These are phyloP conservation scores for Wallacemonas sp. DNA, from an alignment of 208 protist genomes.

Conservation along the genomic window DNA sequence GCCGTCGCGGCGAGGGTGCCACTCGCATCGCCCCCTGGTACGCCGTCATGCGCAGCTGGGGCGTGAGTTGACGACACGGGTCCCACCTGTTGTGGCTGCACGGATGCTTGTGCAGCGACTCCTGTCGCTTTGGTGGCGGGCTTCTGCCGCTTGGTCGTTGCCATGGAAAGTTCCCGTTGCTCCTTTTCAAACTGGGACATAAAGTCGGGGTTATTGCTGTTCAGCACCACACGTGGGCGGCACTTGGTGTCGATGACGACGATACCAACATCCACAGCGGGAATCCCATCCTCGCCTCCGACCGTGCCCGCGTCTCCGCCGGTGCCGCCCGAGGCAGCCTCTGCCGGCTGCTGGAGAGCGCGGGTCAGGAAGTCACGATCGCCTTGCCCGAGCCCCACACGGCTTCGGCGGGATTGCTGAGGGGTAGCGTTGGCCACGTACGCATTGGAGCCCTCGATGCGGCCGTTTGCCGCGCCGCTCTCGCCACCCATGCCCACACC, in stretches of 20 bases:
- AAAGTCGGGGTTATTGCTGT: slow-evolving; percentile 33
- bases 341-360: slow-evolving; percentile 29
- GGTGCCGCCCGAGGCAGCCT: background rate
- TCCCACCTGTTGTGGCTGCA: too few species aligned
- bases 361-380: slow-evolving; percentile 48
- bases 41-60: too few species aligned
- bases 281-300: slow-evolving; percentile 9
- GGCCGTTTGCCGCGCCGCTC: background rate
- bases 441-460: slow-evolving; percentile 5
- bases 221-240: slow-evolving; percentile 49
- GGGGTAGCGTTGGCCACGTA: background rate
- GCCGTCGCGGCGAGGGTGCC: too few species aligned
- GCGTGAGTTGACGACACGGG: too few species aligned
- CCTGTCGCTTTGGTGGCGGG: background rate
- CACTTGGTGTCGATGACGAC: slow-evolving; percentile 57
- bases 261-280: slow-evolving; percentile 44
- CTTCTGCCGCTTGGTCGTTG: too few species aligned
- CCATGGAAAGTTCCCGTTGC: background rate
- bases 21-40: too few species aligned
- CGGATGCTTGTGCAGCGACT: background rate
- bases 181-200: slow-evolving; percentile 24
- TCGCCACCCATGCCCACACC: background rate
- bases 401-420: slow-evolving; percentile 26
- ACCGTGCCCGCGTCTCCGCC: background rate
- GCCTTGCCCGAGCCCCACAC: slow-evolving; percentile 42